Base-by-base conservation (phyloP, 352 stramenopile genomes). In the Thalassiosira mediterranea region DNA sequence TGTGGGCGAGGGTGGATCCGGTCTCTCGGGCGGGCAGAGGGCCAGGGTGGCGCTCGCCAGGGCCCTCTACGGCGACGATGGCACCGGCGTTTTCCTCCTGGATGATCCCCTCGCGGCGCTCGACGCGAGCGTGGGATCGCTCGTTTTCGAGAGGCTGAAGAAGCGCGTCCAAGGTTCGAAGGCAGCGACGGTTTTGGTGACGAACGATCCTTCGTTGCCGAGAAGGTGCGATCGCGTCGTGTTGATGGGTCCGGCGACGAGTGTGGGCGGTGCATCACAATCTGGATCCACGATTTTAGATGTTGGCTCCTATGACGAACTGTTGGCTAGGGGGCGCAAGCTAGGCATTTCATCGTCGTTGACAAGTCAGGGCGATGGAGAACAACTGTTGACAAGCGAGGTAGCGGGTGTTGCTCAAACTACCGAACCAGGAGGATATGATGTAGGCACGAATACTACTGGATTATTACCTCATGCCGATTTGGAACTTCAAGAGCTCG, bases 21-120 rank as follows among this genome's bases (percentile, higher is more conserved):
- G 64, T 29, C 66, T 95, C 0, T 87, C 66, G 13, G 90, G 90
- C 38, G 90, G 90, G n/a, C 89, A 95, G 63, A 68, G 83, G 23
- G 86, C 83, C 13, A 54, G 90, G 42, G 88, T 95, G 26, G 84
- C 88, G 44, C 53, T 95, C 17, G 90, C 89, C 37, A 58, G 90
- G 11, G 84, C 89, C 13, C 34, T 95, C 3, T 94, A 93, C 62
- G n/a, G n/a, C n/a, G 62, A 90, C 17, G 62, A 90, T 7, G 78
- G 59, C 25, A 46, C 63, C 13, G 86, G 82, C 26, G 71, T 94
- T 23, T 88, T 89, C 38, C 42, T 95, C 8, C 46, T 95, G 2
- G 90, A 95, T 54, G 90, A 95, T 76, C 81, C 74, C 29, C 62
- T 94, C 17, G 65, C 72, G 32, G 88, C 86, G 5, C 63, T 92